Base-by-base conservation (phyloP, 2,329 filamentous ascomycete species). In the Fonsecaea multimorphosa region DNA sequence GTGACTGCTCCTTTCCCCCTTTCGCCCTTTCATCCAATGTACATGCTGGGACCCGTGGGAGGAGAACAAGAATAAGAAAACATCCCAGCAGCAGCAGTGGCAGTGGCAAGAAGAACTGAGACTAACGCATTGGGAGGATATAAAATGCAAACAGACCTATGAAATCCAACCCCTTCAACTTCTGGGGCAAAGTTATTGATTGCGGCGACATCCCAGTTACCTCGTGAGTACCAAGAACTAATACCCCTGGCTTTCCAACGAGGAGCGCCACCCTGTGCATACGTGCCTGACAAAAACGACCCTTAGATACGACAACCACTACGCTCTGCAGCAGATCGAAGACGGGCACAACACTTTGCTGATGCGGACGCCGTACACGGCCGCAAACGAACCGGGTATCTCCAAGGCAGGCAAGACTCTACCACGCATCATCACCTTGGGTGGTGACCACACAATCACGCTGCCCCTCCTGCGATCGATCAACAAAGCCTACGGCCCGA, bases 121-220 rank as follows among this genome's bases (percentile, higher is more conserved):
- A 29, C 34, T 44, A 24, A 55, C 27, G 12, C 16, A 29, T 49
- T 22, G 29, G 32, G 38, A 24, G 44, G n/a, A n/a, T n/a, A 49
- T 27, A 27, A 24, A 4, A 24, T 14, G 1, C 7, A 11, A 56
- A 38, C 40, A 72, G 71, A 55, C 91, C 91, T 0, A 81, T 96
- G 14, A 82, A 86, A 31, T 89, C 89, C 24, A 94, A 95, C 77
- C 91, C 91, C 0, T 95, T 95, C 81, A 87, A 89, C 75, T 89
- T 86, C 73, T 94, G 91, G 86, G 89, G 92, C 8, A 92, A 86
- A 57, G 87, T 95, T 1, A 79, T 95, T 1, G 91, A 95, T 76
- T 95, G 91, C 75, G 91, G 91, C 66, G 91, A 95, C 74, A 91
- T 94, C 56, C 91, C 91, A 0, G 91, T 95, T 2, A 94, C 91